Evolutionary conservation across 2,329 filamentous ascomycete species (phyloP), one percentile per base, ranked within the genome.

Genomic region (Polytolypa hystricis): DNA sequence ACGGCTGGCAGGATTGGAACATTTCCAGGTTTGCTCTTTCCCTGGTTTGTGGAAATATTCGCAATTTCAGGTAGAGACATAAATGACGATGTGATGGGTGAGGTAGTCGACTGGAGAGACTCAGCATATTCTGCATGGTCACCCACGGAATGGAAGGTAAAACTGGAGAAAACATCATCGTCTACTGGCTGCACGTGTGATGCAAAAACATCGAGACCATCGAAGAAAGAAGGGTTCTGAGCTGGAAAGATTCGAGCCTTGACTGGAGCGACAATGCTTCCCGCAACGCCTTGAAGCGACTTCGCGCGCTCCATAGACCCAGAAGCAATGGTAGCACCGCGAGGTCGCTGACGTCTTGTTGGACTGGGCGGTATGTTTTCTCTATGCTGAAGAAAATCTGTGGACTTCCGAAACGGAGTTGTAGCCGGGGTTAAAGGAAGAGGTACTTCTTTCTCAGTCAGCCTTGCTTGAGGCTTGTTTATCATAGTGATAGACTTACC

Each of bases 391-490:
- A 53, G 48, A 41, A 56, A 47, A 41, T 58, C 55, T 42, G 55
- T 53, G 35, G 57, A 54, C 46, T 55, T 52, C 48, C 58, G 61
- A 49, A 62, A 57, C 10, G 79, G 78, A 14, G 77, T 81, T 35
- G 76, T 73, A 49, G 71, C 72, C 36, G 81, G 79, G 18, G 80
- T 84, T 30, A 78, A 71, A 39, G 79, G 79, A 45, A 74, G 42
- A n/a, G 7, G 42, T 41, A 14, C 41, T 37, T 41, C 27, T 34
- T 30, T 26, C 19, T 9, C 6, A 17, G 26, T 43, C 27, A 38
- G 40, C 28, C 5, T 2, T 25, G 1, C n/a, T 14, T 14, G 12
- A 27, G 9, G 21, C 21, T n/a, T 25, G 21, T 15, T 10, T 18
- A 23, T 20, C 20, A n/a, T n/a, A n/a, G n/a, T n/a, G n/a, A 4